Evolutionary conservation across 2,329 filamentous ascomycete species (phyloP), one percentile per base, ranked within the genome.

Genomic region (Colletotrichum sp.): DNA sequence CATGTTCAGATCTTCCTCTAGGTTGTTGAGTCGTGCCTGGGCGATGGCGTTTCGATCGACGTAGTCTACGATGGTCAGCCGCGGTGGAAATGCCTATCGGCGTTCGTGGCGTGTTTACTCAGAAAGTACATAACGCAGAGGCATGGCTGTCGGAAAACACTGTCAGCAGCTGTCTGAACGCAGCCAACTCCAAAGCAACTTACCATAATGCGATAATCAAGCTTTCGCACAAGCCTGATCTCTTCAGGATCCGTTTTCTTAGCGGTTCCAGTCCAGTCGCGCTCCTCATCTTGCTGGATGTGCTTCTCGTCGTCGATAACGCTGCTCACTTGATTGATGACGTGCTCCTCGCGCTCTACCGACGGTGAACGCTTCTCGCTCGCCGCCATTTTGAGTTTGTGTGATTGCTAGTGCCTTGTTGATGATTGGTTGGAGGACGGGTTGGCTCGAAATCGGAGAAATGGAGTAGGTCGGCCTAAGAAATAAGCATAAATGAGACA

Each of bases 21-120:
- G 78, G 12, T 81, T 74, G 43, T 84, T 81, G 12, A 87, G 78
- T 72, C 87, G 84, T 8, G 87, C 87, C 58, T 87, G 86, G 1
- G 86, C 86, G 68, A 89, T 88, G 32, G 87, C 87, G 72, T 88
- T 88, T 8, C 86, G 82, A 57, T 89, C 87, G 24, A 88, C 81
- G 68, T 87, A 87, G 74, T 76, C 64, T 77, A 16, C 21, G 10
- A 24, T 13, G 43, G 55, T 77, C 43, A 75, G 72, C 13, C 18
- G 21, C 16, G 7, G 1, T 30, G 21, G 12, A n/a, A 13, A 18
- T 13, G n/a, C 13, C 16, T 18, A 24, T 48, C 30, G 3, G 8
- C 6, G 9, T 6, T 28, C 26, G 21, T 21, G 38, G 18, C 4
- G 60, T 24, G 5, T 43, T 71, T 60, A 74, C 86, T 88, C 58